A percentile compares a stretch with the other conserved stretches of the same genome.
phyloP scores from a whole-genome alignment of 306 rosid species.

The Prunus campanulata region DNA sequence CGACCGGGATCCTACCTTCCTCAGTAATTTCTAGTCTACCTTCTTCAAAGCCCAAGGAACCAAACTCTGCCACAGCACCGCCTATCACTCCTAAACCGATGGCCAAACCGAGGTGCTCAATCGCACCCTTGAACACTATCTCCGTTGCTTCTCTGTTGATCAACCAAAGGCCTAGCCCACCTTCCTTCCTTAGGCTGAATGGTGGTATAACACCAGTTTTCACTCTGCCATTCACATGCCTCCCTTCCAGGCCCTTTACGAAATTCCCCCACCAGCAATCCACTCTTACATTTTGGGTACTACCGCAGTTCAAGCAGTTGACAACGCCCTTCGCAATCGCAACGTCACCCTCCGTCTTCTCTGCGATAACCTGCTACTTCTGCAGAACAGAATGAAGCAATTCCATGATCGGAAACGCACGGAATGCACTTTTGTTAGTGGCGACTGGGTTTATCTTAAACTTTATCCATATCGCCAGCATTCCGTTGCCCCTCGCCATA shows the following conservation, averaged over 20 bases:
- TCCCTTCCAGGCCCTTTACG: neutral
- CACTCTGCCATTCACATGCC: neutral
- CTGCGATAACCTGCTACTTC: neutral
- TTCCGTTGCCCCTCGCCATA: neutral
- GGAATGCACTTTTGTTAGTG: rapidly evolving
- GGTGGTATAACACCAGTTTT: neutral
- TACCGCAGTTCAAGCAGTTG: rapidly evolving
- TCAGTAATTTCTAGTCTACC: neutral
- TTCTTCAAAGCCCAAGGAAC: neutral
- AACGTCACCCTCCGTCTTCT: rapidly evolving
- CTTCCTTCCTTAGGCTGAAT: neutral
- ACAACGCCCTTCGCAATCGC: rapidly evolving
- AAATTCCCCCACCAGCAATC: neutral
- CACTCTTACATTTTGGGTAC: neutral
- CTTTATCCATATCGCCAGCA: neutral
- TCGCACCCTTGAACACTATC: neutral
- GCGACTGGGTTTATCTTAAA: neutral
- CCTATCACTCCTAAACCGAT: too few species aligned
- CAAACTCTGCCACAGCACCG: neutral
- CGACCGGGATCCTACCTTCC: neutral
- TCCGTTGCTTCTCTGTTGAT: neutral
- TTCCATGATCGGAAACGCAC: rapidly evolving
- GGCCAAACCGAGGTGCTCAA: too few species aligned
- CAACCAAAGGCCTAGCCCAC: neutral
- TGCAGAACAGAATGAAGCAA: neutral